Base-by-base conservation (phyloP, 2,329 filamentous ascomycete species). In the Stagonosporopsis tanaceti region DNA sequence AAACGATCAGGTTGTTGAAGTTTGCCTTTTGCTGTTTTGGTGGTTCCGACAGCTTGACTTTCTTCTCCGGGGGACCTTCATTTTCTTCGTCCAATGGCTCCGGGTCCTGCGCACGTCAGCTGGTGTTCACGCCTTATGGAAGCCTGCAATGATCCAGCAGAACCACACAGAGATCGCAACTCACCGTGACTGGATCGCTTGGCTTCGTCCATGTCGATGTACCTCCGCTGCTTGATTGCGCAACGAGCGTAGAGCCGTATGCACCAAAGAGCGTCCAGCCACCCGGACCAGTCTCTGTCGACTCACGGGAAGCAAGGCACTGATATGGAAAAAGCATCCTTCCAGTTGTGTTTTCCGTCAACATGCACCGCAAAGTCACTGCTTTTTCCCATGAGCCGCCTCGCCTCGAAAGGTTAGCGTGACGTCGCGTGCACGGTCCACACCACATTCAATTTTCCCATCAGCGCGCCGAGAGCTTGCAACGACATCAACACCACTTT, bases 231-330 rank as follows among this genome's bases (percentile, higher is more conserved):
- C 67, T 71, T 25, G 61, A 74, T 61, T 65, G 69, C 25, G 62
- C 85, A 69, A 91, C 85, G 51, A 97, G 85, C 66, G 83, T 85
- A 45, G 88, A 85, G 14, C 91, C 92, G 59, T 88, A 87, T 25
- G 91, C 90, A 35, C 89, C 90, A 65, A 96, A 83, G 17, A 97
- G 76, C 20, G 90, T 76, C 64, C 82, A 75, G 14, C 69, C 61
- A 32, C 54, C 30, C 25, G 55, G 42, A 20, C 58, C 59, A 24
- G 48, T 57, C 32, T 48, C 57, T n/a, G 39, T 50, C 5, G 53
- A 47, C 14, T 62, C 61, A 30, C 67, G 66, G 42, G 67, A 58
- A 47, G 66, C 59, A 40, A 81, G 62, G 59, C 76, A 78, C 62
- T 81, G 78, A 56, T 75, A 81, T 8, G 79, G 79, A 59, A 68